Conservation (phyloP, 371 early-diverging fungal species). For the Mortierella sp. region DNA sequence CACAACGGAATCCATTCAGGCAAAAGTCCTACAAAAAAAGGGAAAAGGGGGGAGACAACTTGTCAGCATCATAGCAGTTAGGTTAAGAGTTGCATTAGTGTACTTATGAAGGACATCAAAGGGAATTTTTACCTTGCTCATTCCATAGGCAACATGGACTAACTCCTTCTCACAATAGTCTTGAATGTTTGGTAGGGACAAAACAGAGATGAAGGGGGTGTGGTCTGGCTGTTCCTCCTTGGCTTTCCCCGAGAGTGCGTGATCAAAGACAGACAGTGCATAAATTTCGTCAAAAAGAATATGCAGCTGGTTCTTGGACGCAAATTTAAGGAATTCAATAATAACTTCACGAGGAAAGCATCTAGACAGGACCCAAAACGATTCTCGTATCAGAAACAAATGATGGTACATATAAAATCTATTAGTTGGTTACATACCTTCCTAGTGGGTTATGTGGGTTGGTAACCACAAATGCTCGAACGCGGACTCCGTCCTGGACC, state of each 20-base stretch:
- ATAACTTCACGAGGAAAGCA: conserved; percentile 67
- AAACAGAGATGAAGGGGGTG: conserved; percentile 66
- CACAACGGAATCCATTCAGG: conserved; percentile 77
- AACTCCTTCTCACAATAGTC: conserved; percentile 71
- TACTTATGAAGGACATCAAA: not conserved
- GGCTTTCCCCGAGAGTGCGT: conserved; percentile 38
- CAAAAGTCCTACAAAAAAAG: conserved; percentile 68
- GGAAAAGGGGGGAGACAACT: not conserved
- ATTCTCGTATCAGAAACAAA: too few relatives aligned
- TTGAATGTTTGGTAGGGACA: conserved; percentile 65
- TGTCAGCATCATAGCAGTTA: not conserved
- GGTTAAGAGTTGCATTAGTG: not conserved
- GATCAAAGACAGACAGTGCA: conserved; percentile 75
- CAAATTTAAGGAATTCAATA: conserved; percentile 69
- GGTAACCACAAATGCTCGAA: conserved; percentile 71
- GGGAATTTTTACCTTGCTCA: conserved; percentile 67
- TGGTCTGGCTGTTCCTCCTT: conserved; percentile 37
- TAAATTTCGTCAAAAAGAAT: conserved; percentile 88
- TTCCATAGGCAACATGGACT: conserved; percentile 80
- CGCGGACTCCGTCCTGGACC: conserved; percentile 46
- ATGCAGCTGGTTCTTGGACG: conserved; percentile 72
- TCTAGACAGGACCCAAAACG: conserved; percentile 16
- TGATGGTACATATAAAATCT: too few relatives aligned
- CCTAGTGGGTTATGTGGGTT: conserved; percentile 81
- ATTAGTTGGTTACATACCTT: conserved; percentile 42